Evolutionary conservation across 768 basidiomycete species (phyloP).

Genomic region (Leucosporidium scottii): DNA sequence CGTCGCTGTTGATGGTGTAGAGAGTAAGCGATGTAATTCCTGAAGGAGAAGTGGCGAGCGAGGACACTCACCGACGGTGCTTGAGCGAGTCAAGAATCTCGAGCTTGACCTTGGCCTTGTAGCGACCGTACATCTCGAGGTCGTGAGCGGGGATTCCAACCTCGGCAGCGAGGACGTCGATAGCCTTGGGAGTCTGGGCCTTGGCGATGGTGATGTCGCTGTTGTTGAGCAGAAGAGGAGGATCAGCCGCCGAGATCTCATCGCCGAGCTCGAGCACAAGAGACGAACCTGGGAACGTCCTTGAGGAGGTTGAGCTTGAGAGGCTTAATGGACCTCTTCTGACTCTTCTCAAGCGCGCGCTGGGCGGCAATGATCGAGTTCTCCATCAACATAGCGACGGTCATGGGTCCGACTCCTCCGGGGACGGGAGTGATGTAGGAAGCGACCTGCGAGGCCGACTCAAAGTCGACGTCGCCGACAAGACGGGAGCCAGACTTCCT

Average conservation of each 20-base stretch:
- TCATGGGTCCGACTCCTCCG: constrained; percentile 99
- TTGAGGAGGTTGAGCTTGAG: constrained; percentile 69
- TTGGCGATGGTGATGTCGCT: constrained; percentile 91
- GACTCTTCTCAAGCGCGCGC: constrained; percentile 63
- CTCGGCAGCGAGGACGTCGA: constrained; percentile 75
- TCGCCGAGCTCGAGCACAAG: neutral
- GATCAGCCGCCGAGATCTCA: neutral
- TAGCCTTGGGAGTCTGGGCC: constrained; percentile 85
- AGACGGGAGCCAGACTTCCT: constrained; percentile 94
- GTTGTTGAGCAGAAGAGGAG: neutral
- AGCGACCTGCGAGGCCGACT: constrained; percentile 65
- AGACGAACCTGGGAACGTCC: constrained; percentile 63
- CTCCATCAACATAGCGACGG: constrained; percentile 94
- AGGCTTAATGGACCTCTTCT: constrained; percentile 61
- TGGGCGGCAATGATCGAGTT: constrained; percentile 83
- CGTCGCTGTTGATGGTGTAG: constrained; percentile 41
- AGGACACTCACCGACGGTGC: constrained; percentile 59
- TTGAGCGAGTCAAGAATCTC: constrained; percentile 73
- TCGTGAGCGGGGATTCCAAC: constrained; percentile 80
- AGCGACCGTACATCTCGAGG: constrained; percentile 86
- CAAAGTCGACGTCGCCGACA: constrained; percentile 90
- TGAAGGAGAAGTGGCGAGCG: too few relatives aligned
- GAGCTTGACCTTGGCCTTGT: constrained; percentile 95
- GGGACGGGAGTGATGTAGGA: constrained; percentile 95
- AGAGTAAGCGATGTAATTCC: neutral